Base-by-base conservation (phyloP, 1,284 basidiomycete genomes). In the Puccinia horiana region DNA sequence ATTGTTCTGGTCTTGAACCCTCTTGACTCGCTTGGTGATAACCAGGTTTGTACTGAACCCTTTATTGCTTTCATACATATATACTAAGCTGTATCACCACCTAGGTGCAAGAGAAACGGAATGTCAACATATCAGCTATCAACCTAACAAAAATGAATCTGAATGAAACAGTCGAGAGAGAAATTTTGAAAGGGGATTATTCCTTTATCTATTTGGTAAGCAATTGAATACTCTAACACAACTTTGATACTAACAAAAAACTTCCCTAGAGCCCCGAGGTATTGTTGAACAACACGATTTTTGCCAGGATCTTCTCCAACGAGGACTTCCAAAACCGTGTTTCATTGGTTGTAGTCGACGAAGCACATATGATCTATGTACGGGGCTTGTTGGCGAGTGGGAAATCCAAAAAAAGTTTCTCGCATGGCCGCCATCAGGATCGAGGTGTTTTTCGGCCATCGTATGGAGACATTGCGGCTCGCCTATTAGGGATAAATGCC, bases 261-360 rank as follows among this genome's bases (percentile, higher is more conserved):
- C 44, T 47, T 47, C 44, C 23, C n/a, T 20, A 35, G 67, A 74
- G 72, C 20, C 72, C 72, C 0, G 72, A 74, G 54, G 32, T 74
- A 1, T 54, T 74, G 2, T 54, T 74, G 26, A 74, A 74, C 47
- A 74, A 56, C 47, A 2, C 1, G 11, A 37, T 54, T 0, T 74
- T 74, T 56, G 26, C 23, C 9, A 32, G 23, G n/a, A 3, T 74
- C 35, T 74, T 47, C 40, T 54, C 9, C 11, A 29, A 47, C 20
- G 20, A 32, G 2, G 23, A 49, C 2, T 74, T 74, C 23, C 72
- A 54, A 44, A 54, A 54, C 18, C 23, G 16, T 20, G 1, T 74
- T 1, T 40, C 44, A 6, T 40, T 49, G 26, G 37, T 32, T 3
- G 44, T 75, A 6, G 73, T 75, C 0, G 32, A 26, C 32, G n/a